These are phyloP conservation scores for Sarocladium kiliense DNA, from an alignment of 2,329 filamentous ascomycete species.

Conservation along the genomic window DNA sequence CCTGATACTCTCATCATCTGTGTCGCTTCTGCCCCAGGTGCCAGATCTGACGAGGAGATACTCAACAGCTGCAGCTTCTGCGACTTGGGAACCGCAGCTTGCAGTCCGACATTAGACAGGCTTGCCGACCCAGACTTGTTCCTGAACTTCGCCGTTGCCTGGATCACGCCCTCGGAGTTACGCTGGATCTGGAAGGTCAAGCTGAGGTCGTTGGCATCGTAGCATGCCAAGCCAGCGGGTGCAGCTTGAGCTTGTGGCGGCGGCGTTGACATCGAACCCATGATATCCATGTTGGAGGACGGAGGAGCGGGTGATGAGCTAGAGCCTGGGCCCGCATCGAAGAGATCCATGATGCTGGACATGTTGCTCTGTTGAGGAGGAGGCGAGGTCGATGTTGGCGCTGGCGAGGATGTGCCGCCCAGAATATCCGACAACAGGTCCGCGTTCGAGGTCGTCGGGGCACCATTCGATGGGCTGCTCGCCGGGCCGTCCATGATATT, in stretches of 20 bases:
- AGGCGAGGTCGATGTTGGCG: constrained; percentile 33
- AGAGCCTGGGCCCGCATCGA: constrained; percentile 44
- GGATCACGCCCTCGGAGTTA: constrained; percentile 71
- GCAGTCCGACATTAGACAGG: constrained; percentile 73
- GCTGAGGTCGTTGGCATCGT: constrained; percentile 78
- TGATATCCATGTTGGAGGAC: constrained; percentile 41
- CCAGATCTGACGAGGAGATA: constrained; percentile 76
- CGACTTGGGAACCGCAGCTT: constrained; percentile 93
- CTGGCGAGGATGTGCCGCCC: constrained; percentile 53
- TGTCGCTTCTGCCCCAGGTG: constrained; percentile 73
- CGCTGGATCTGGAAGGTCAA: constrained; percentile 82
- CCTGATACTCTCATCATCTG: constrained; percentile 86
- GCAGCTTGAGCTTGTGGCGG: constrained; percentile 36
- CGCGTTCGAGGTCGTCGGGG: constrained; percentile 68
- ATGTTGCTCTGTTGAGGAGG: constrained; percentile 52
- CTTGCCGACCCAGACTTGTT: constrained; percentile 64
- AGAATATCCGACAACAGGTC: constrained; percentile 91
- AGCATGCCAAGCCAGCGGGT: constrained; percentile 60
- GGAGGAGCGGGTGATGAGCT: constrained; percentile 26
- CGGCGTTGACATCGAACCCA: constrained; percentile 44
- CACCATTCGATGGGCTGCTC: constrained; percentile 40
- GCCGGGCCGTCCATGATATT: constrained; percentile 82
- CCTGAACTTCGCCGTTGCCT: constrained; percentile 77
- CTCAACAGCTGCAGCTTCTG: constrained; percentile 90
- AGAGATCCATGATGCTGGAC: constrained; percentile 86